These are phyloP conservation scores for Telfairia occidentalis DNA, from an alignment of 331 rosid species.

Conservation along the genomic window DNA sequence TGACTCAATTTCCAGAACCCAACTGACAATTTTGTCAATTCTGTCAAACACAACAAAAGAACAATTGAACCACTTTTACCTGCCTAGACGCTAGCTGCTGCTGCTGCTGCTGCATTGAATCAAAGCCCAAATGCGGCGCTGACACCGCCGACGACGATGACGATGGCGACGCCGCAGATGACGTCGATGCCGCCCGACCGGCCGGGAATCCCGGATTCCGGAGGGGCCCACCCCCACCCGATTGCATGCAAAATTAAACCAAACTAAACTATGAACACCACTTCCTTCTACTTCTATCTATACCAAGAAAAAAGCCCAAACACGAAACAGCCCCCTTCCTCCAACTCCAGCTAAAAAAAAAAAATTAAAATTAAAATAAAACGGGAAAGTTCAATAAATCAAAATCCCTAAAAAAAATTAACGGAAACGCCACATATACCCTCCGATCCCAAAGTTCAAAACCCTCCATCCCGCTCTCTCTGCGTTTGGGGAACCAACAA, in stretches of 20 bases:
- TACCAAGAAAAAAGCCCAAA: neutral
- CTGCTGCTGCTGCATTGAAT: conserved; percentile 52
- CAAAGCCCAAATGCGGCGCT: conserved; percentile 73
- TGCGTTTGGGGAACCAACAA: neutral
- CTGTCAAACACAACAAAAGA: conserved; percentile 1
- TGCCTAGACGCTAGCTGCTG: conserved; percentile 66
- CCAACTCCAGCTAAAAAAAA: neutral
- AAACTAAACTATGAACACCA: conserved; percentile 9
- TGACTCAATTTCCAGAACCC: conserved; percentile 18
- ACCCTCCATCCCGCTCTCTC: conserved; percentile 15
- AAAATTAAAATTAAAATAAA: neutral
- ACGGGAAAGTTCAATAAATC: conserved; percentile 4
- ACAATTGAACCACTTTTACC: conserved; percentile 37
- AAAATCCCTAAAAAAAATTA: conserved; percentile 15
- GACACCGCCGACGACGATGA: conserved; percentile 82
- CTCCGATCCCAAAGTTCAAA: conserved; percentile 61
- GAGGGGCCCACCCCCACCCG: conserved; percentile 61
- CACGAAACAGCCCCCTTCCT: conserved; percentile 19
- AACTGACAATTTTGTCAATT: conserved; percentile 14
- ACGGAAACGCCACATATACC: conserved; percentile 21
- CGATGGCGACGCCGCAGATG: conserved; percentile 81
- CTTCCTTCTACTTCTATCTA: conserved; percentile 6
- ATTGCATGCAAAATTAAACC: conserved; percentile 61
- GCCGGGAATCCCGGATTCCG: conserved; percentile 64
- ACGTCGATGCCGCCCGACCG: conserved; percentile 54